Base-by-base conservation (phyloP, 352 stramenopile species). In the Pythium graminicola region DNA sequence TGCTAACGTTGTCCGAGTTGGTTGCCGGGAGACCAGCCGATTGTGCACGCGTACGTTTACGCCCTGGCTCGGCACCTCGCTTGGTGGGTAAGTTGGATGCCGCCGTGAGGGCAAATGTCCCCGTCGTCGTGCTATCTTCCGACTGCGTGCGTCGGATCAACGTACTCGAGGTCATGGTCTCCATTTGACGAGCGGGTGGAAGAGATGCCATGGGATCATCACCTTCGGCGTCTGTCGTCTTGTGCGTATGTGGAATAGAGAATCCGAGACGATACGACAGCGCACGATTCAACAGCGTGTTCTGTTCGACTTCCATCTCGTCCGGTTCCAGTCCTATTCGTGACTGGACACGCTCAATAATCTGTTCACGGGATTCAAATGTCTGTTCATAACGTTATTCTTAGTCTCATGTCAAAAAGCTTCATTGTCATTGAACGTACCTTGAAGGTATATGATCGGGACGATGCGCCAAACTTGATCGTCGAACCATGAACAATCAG, bases 371-470 rank as follows among this genome's bases (percentile, higher is more conserved):
- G 11, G 81, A 89, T 19, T 89, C 76, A 52, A 89, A 92, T 23
- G 76, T 61, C 51, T 68, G n/a, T 8, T 39, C 14, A 10, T 3
- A 47, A 42, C 9, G 31, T 14, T 14, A 36, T 14, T 14, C 31
- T 14, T 14, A 36, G 8, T n/a, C n/a, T n/a, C n/a, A n/a, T n/a
- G n/a, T n/a, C n/a, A n/a, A n/a, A n/a, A n/a, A n/a, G n/a, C n/a
- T n/a, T n/a, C n/a, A n/a, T n/a, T n/a, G n/a, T n/a, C n/a, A n/a
- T n/a, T n/a, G n/a, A n/a, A n/a, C 43, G 46, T 28, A 57, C 48
- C 62, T 89, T 89, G 60, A 89, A 93, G n/a, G 72, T 76, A 50
- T 93, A 93, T 1, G 73, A 78, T 4, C 81, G 73, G 7, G 81
- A 93, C 20, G 81, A 93, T 2, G 64, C 79, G 45, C 81, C 81